Evolutionary conservation across 75 land plant species (phyloP), one percentile per base, ranked within the genome.

Genomic region (Selaginella moellendorffii): DNA sequence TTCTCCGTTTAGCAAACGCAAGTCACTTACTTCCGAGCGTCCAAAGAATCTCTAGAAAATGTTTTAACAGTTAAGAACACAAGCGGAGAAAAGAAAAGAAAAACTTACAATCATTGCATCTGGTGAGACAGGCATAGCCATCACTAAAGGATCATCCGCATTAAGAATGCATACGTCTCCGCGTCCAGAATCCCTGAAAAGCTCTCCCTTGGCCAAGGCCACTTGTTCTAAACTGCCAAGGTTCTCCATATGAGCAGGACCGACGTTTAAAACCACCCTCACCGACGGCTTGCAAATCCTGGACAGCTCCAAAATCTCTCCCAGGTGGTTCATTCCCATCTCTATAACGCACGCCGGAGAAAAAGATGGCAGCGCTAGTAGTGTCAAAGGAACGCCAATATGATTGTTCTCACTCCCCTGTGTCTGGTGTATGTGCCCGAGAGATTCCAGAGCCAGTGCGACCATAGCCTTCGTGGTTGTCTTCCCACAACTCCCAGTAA

Each of bases 401-500:
- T 63, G 65, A 29, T 73, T 73, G 30, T 80, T 80, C 60, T 54
- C 31, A 53, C 77, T 80, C 29, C 77, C 80, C 28, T 19, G 51
- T 19, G 77, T 68, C 65, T 80, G 77, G 30, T 77, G 72, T 17
- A 74, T 69, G 17, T 36, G 62, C 9, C 72, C 72, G n/a, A 77
- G 31, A 26, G 67, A 30, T 28, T 59, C 71, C 42, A 80, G 73
- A 8, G 74, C 77, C 31, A 77, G 64, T 0, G 82, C 61, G 59
- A 67, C 61, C 82, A 80, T 80, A 52, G 62, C 66, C 26, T 70
- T 71, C 26, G 77, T 68, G 19, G 77, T 80, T 30, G 77, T 80
- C 64, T 80, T 80, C 29, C 80, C 82, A 5, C 31, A 72, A 62
- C 82, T 80, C 18, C 80, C 82, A 9, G 80, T 77, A 23, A 77